phyloP scores from a whole-genome alignment of 768 basidiomycete species.

The Mycena indigotica region DNA sequence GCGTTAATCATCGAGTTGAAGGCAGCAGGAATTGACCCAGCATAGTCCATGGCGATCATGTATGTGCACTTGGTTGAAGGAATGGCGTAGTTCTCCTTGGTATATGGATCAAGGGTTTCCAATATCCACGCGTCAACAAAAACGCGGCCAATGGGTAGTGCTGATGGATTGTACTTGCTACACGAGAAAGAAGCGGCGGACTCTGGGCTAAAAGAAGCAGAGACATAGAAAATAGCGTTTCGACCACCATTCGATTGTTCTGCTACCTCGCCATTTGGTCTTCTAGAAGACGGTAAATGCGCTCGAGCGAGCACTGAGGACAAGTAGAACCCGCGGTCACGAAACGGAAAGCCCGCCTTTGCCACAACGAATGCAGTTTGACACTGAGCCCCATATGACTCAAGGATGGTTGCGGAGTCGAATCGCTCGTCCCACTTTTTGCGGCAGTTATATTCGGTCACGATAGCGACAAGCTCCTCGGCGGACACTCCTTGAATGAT shows the following conservation, averaged over 20 bases:
- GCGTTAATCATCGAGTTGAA: constrained; percentile 87
- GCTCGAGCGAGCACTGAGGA: constrained; percentile 75
- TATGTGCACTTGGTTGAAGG: constrained; percentile 90
- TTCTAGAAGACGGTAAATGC: constrained; percentile 41
- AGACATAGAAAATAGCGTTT: constrained; percentile 78
- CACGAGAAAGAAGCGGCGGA: constrained; percentile 56
- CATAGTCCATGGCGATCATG: constrained; percentile 83
- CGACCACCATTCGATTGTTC: constrained; percentile 45
- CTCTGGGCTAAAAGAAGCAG: constrained; percentile 78
- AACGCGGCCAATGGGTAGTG: constrained; percentile 75
- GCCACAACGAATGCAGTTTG: constrained; percentile 71
- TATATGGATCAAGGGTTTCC: constrained; percentile 95
- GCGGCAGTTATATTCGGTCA: constrained; percentile 70
- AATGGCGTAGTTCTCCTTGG: constrained; percentile 90
- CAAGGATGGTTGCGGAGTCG: constrained; percentile 66
- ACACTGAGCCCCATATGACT: constrained; percentile 76
- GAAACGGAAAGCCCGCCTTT: constrained; percentile 86
- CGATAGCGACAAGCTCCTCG: constrained; percentile 80
- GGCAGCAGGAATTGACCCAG: constrained; percentile 80
- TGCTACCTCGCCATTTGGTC: constrained; percentile 44
- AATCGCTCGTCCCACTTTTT: constrained; percentile 88
- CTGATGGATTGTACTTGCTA: constrained; percentile 74
- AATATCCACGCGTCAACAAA: constrained; percentile 94
- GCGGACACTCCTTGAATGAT: constrained; percentile 93
- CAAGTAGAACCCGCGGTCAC: constrained; percentile 84